Conservation (phyloP, 805 yeast genomes). For the Ogataea allantospora region DNA sequence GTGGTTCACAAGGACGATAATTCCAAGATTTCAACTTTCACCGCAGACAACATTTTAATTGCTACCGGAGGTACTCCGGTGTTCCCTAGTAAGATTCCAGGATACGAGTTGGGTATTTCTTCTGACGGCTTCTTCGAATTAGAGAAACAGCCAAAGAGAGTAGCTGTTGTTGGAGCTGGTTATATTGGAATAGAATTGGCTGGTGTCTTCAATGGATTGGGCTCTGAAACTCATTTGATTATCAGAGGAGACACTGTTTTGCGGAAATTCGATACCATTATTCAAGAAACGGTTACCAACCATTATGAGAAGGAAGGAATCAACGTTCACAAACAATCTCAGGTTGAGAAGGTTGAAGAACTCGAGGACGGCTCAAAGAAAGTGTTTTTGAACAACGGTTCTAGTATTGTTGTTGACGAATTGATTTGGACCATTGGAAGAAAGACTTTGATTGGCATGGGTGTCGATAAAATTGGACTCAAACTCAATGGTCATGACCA, state of each 20-base stretch:
- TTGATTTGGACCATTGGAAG: slow-evolving; percentile 96
- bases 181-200: slow-evolving; percentile 95
- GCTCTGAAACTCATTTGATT: slow-evolving; percentile 80
- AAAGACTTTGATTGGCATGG: slow-evolving; percentile 68
- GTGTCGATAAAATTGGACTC: slow-evolving; percentile 75
- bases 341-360: slow-evolving; percentile 49
- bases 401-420: slow-evolving; percentile 64
- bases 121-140: slow-evolving; percentile 91
- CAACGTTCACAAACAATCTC: slow-evolving; percentile 67
- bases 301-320: slow-evolving; percentile 80
- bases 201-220: slow-evolving; percentile 89
- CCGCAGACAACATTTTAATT: slow-evolving; percentile 80
- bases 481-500: slow-evolving; percentile 58
- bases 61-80: slow-evolving; percentile 93
- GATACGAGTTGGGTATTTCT: slow-evolving; percentile 78
- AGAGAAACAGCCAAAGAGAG: slow-evolving; percentile 81
- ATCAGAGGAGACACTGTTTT: slow-evolving; percentile 90
- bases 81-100: slow-evolving; percentile 67
- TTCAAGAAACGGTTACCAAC: slow-evolving; percentile 77
- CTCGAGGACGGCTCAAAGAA: slow-evolving; percentile 48
- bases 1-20: slow-evolving; percentile 67
- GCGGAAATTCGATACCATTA: slow-evolving; percentile 80
- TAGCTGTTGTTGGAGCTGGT: slow-evolving; percentile 96
- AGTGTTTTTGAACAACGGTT: slow-evolving; percentile 43
- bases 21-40: slow-evolving; percentile 46